Evolutionary conservation across 2,329 filamentous ascomycete species (phyloP).

Genomic region (Chalaropsis thielavioides): DNA sequence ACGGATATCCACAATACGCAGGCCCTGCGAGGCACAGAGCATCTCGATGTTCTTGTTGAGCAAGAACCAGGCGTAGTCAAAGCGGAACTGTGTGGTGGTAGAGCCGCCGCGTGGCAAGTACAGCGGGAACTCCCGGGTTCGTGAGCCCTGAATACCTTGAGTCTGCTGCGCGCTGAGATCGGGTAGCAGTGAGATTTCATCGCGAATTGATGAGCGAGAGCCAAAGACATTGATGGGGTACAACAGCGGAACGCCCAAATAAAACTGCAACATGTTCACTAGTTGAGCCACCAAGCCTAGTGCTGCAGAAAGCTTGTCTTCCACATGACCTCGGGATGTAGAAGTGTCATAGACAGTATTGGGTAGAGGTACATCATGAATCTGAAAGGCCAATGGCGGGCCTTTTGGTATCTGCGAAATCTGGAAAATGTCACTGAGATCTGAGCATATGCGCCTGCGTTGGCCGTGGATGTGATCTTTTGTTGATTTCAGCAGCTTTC

Average conservation of each 20-base stretch:
- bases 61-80: conserved; percentile 93
- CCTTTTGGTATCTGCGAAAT: conserved; percentile 49
- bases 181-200: conserved; percentile 50
- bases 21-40: conserved; percentile 47
- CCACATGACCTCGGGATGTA: conserved; percentile 34
- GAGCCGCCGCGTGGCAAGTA: conserved; percentile 49
- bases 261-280: conserved; percentile 63
- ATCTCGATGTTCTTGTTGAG: conserved; percentile 87
- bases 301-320: conserved; percentile 64
- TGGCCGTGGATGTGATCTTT: conserved; percentile 65
- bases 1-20: conserved; percentile 75
- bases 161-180: conserved; percentile 26
- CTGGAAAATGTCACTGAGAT: conserved; percentile 63
- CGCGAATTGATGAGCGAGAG: conserved; percentile 61
- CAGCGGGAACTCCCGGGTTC: conserved; percentile 63
- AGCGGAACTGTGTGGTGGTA: conserved; percentile 65
- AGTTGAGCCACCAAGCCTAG: conserved; percentile 68
- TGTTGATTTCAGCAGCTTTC: conserved; percentile 39
- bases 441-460: conserved; percentile 72
- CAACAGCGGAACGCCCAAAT: conserved; percentile 62
- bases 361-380: conserved; percentile 62
- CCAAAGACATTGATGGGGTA: conserved; percentile 63
- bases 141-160: conserved; percentile 20
- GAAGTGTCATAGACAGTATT: conserved; percentile 58
- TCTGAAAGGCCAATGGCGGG: conserved; percentile 63